phyloP scores from a whole-genome alignment of 2,329 filamentous ascomycete genomes.

The Exophiala dermatitidis region DNA sequence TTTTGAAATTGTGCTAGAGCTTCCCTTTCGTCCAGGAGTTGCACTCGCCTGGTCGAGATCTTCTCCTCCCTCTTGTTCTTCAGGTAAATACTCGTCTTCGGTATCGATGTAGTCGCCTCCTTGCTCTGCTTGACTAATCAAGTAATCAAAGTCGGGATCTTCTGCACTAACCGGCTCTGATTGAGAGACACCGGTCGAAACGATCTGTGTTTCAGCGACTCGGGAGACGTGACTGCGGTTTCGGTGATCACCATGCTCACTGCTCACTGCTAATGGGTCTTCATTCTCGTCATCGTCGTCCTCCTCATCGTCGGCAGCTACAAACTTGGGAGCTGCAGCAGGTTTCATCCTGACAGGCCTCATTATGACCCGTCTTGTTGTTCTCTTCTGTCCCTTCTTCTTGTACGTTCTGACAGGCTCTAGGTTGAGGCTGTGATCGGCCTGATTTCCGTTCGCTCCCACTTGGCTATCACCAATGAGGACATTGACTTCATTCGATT shows the following conservation, averaged over 20 bases:
- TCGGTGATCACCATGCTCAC: background rate
- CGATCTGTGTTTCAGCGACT: constrained; percentile 18
- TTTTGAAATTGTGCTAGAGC: background rate
- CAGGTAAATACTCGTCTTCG: constrained; percentile 6
- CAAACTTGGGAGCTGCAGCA: constrained; percentile 30
- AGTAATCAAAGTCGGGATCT: constrained; percentile 11
- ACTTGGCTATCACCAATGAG: constrained; percentile 36
- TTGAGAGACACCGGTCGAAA: background rate
- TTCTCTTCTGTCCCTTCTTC: constrained; percentile 46
- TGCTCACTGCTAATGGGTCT: constrained; percentile 22
- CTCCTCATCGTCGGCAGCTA: constrained; percentile 20
- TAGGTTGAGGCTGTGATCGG: constrained; percentile 15
- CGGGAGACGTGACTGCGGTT: background rate
- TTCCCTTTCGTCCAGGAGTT: background rate
- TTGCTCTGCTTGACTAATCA: constrained; percentile 9
- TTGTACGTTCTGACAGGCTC: constrained; percentile 31
- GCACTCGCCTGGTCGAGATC: background rate
- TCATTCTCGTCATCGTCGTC: constrained; percentile 25
- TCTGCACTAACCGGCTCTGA: background rate
- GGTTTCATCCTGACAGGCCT: constrained; percentile 32
- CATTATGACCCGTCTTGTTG: constrained; percentile 40
- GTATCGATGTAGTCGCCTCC: background rate
- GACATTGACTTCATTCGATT: constrained; percentile 30
- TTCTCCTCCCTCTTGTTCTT: background rate
- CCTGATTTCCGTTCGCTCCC: constrained; percentile 6